These are phyloP conservation scores for Acacia pycnantha DNA, from an alignment of 331 rosid species.

Conservation along the genomic window DNA sequence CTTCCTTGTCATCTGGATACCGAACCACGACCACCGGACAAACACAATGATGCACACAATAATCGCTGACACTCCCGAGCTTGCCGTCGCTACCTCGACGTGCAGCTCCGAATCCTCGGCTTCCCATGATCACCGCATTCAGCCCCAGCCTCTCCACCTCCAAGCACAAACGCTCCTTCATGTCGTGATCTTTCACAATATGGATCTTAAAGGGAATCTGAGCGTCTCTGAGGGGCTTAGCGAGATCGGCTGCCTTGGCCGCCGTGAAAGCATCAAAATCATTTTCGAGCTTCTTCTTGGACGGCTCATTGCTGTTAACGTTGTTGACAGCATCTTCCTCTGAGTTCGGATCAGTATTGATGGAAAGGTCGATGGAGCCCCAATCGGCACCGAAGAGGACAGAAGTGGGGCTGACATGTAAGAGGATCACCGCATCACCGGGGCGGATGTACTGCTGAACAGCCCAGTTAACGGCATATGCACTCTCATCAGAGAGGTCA, in stretches of 20 bases:
- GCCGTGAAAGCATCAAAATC: slow-evolving; percentile 74
- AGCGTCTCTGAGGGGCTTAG: slow-evolving; percentile 61
- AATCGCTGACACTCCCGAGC: slow-evolving; percentile 84
- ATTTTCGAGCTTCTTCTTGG: slow-evolving; percentile 46
- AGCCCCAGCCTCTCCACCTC: slow-evolving; percentile 80
- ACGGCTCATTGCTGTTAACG: not conserved
- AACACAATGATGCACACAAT: slow-evolving; percentile 78
- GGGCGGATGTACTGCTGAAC: slow-evolving; percentile 77
- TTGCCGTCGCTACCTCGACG: slow-evolving; percentile 67
- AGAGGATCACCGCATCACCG: slow-evolving; percentile 79
- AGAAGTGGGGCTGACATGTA: slow-evolving; percentile 80
- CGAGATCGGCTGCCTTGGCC: slow-evolving; percentile 64
- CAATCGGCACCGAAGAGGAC: slow-evolving; percentile 86
- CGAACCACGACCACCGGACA: slow-evolving; percentile 83
- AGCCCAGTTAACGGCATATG: slow-evolving; percentile 80
- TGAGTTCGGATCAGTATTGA: slow-evolving; percentile 31
- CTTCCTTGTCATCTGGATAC: slow-evolving; percentile 65
- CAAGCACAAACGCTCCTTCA: slow-evolving; percentile 74
- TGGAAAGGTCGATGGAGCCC: slow-evolving; percentile 73
- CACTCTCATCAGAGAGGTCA: slow-evolving; percentile 80
- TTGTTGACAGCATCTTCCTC: slow-evolving; percentile 25
- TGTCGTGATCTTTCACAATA: slow-evolving; percentile 83
- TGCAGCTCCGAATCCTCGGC: slow-evolving; percentile 73
- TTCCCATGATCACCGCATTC: slow-evolving; percentile 79
- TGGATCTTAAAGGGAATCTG: slow-evolving; percentile 84